Conservation (phyloP, 108 stramenopile species). For the Nannochloropsis gaditana region DNA sequence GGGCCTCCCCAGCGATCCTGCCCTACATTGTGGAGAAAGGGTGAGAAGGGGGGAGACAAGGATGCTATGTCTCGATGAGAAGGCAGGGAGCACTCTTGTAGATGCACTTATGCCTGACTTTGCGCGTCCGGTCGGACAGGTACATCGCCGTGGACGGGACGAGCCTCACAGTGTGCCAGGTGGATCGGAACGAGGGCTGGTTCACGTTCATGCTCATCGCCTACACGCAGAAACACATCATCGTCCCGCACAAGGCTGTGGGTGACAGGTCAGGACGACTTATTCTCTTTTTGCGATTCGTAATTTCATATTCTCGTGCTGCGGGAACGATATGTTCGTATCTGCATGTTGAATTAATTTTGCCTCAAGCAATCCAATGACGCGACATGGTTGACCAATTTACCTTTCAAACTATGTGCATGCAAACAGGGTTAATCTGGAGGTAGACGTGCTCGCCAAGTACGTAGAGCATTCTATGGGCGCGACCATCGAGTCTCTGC, state of each 20-base stretch:
- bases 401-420: background rate
- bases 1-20: slow-evolving; percentile 62
- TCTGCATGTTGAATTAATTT: no score
- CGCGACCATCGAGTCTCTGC: slow-evolving; percentile 28
- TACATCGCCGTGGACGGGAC: slow-evolving; percentile 97
- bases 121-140: background rate
- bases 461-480: slow-evolving; percentile 57
- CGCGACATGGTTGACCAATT: no score
- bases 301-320: no score
- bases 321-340: no score
- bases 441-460: slow-evolving; percentile 92
- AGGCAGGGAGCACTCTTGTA: background rate
- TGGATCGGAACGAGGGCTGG: slow-evolving; percentile 65
- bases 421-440: slow-evolving; percentile 26
- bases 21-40: slow-evolving; percentile 93
- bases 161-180: slow-evolving; percentile 83
- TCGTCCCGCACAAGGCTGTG: slow-evolving; percentile 26
- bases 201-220: slow-evolving; percentile 98
- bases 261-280: slow-evolving; percentile 28
- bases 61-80: background rate
- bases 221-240: slow-evolving; percentile 72
- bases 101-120: background rate
- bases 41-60: background rate
- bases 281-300: background rate
- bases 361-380: no score